Conservation (phyloP, 1,284 basidiomycete species). For the Papiliotrema fonsecae region DNA sequence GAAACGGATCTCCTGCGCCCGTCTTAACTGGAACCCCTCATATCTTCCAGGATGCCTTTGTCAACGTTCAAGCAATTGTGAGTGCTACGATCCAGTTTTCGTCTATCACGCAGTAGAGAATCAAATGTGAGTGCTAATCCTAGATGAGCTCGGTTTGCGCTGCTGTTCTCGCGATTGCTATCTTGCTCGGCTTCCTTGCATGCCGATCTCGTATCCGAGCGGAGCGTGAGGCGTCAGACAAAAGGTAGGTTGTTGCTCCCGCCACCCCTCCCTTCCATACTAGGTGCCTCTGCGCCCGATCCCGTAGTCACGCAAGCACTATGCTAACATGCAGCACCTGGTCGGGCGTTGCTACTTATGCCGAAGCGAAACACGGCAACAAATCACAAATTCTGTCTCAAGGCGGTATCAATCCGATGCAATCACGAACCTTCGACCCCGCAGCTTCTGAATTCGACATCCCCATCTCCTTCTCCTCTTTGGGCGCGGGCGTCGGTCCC, state of each 20-base stretch:
- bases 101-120: not conserved
- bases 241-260: conserved; percentile 14
- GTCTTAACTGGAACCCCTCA: conserved; percentile 12
- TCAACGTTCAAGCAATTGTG: conserved; percentile 28
- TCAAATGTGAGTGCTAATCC: not conserved
- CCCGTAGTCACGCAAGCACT: too few relatives aligned
- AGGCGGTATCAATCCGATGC: not conserved
- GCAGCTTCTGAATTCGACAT: conserved; percentile 6
- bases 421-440: conserved; percentile 6
- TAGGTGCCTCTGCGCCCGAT: too few relatives aligned
- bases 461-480: conserved; percentile 14
- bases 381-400: conserved; percentile 10
- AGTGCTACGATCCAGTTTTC: conserved; percentile 1
- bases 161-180: conserved; percentile 18
- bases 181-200: conserved; percentile 23
- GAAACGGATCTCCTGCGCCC: too few relatives aligned
- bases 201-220: conserved; percentile 18
- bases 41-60: conserved; percentile 11
- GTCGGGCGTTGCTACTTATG: conserved; percentile 20
- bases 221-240: conserved; percentile 18
- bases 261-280: too few relatives aligned
- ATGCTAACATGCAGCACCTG: conserved; percentile 18
- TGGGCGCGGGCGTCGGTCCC: conserved; percentile 2
- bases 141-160: conserved; percentile 36
- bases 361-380: conserved; percentile 6